Conservation (phyloP, 1,284 basidiomycete genomes). For the Fomitopsis palustris region DNA sequence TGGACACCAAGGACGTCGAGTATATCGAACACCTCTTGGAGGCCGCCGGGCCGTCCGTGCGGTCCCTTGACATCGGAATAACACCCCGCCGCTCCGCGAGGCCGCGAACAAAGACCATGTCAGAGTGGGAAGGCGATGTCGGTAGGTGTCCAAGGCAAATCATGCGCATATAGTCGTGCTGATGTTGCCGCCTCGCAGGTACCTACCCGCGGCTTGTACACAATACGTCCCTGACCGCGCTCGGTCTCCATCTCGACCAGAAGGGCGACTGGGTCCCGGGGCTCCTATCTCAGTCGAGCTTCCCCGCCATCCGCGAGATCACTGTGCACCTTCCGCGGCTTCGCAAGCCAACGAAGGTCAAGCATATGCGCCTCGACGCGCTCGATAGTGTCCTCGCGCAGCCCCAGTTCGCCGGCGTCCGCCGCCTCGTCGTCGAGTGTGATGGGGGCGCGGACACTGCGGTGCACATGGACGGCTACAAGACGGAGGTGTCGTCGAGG, state of each 20-base stretch:
- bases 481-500: not conserved
- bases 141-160: not conserved
- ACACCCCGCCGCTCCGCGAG: not conserved
- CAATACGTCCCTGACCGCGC: slow-evolving; percentile 1
- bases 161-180: not conserved
- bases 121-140: not conserved
- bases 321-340: not conserved
- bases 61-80: slow-evolving; percentile 1
- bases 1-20: not conserved
- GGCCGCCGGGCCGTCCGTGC: not conserved
- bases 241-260: not conserved
- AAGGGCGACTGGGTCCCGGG: not conserved
- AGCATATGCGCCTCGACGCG: not conserved
- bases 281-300: not conserved
- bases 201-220: slow-evolving; percentile 1
- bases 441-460: not conserved
- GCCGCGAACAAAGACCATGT: not conserved
- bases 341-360: not conserved
- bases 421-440: not conserved
- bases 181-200: not conserved
- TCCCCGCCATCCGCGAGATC: not conserved
- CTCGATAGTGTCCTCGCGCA: slow-evolving; percentile 1
- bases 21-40: not conserved
- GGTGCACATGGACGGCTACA: not conserved
- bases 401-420: slow-evolving; percentile 2